phyloP scores from a whole-genome alignment of 2,329 filamentous ascomycete species.

The Neurospora sp. region DNA sequence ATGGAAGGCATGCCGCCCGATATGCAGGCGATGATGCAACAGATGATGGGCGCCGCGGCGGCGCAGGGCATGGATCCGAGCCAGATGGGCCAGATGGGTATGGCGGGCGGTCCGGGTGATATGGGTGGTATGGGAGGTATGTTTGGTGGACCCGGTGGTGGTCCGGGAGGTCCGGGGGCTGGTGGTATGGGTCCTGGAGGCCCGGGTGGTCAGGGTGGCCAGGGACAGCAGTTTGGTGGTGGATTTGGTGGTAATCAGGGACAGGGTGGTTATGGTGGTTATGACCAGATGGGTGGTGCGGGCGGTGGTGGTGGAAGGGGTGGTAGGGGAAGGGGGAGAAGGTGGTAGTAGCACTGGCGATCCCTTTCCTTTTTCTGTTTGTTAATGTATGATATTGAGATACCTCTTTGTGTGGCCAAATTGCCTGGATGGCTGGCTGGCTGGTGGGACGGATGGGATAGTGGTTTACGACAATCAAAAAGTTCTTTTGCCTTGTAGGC shows the following conservation, averaged over 20 bases:
- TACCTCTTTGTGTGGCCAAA: background rate
- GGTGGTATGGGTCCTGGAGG: slow-evolving; percentile 32
- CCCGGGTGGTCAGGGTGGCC: slow-evolving; percentile 35
- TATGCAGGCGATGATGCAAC: slow-evolving; percentile 61
- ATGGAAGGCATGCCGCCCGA: slow-evolving; percentile 57
- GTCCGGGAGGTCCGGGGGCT: slow-evolving; percentile 33
- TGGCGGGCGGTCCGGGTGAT: slow-evolving; percentile 25
- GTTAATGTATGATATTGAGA: background rate
- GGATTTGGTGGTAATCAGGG: slow-evolving; percentile 43
- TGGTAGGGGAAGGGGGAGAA: slow-evolving; percentile 23
- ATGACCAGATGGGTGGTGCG: slow-evolving; percentile 37
- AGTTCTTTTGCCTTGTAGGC: background rate
- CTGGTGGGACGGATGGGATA: background rate
- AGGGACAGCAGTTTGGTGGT: slow-evolving; percentile 39
- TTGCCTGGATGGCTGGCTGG: background rate
- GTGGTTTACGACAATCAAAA: background rate
- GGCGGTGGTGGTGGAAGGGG: slow-evolving; percentile 13
- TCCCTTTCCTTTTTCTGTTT: background rate
- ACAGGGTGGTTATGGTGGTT: slow-evolving; percentile 24
- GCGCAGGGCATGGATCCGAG: slow-evolving; percentile 52
- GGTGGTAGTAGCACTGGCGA: slow-evolving; percentile 12
- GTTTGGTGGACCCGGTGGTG: slow-evolving; percentile 35
- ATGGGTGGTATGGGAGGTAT: slow-evolving; percentile 47
- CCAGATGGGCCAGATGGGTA: slow-evolving; percentile 53
- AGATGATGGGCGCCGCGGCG: slow-evolving; percentile 44